Base-by-base conservation (phyloP, 169 alveolate species). In the Plasmodium yoelii region DNA sequence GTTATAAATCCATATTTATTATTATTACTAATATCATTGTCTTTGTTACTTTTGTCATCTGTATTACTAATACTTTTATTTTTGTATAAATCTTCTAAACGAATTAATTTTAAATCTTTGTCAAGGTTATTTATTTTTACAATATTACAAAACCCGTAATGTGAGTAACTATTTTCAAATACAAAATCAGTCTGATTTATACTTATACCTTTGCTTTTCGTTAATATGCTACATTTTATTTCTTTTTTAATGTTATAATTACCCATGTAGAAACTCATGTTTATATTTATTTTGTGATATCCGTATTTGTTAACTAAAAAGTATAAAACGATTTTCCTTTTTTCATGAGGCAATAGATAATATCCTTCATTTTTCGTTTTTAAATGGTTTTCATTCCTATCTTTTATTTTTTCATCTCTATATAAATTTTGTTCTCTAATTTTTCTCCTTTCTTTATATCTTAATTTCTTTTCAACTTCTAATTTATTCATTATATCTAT, bases 231-330 rank as follows among this genome's bases (percentile, higher is more conserved):
- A 26, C 47, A 57, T 34, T n/a, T 64, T 53, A 80, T 51, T 7
- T 44, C 56, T 42, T 67, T 80, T 53, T 53, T 34, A 7, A 67
- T 67, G 47, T 53, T 80, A 80, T 80, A 80, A 18, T 80, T 80
- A 80, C 71, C 90, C 90, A 80, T 80, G 28, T 80, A 80, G 55
- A 80, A 80, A 53, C 65, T 47, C 56, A 80, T 28, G 5, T 64
- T 67, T 46, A 65, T 15, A 46, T 80, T 68, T 59, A 80, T 67
- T 51, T 80, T 60, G 57, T 80, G 82, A 69, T 80, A 80, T 24
- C 90, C 90, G 39, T 80, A 80, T 55, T 65, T 69, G 44, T 80
- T 80, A 60, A 80, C 82, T 65, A 80, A 69, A 55, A 80, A 80
- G 60, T 65, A 80, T 6, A 80, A 47, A 65, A 34, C 24, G 15